A percentile compares a stretch with the other conserved stretches of the same genome.
Evolutionary conservation across 768 basidiomycete genomes (phyloP).

Genomic region (Pholiota microspora): DNA sequence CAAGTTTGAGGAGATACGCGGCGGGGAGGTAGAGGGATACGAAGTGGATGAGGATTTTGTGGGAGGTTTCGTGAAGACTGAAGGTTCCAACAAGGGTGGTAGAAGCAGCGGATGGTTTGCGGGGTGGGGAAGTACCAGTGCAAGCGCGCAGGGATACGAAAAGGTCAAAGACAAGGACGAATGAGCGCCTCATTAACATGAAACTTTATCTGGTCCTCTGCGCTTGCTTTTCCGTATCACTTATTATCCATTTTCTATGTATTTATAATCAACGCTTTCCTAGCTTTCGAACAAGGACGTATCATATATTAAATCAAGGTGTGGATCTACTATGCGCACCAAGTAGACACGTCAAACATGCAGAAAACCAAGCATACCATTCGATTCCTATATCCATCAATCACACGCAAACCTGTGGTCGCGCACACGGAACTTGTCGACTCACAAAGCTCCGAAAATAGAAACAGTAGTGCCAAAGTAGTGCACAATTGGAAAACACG

Average conservation of each 20-base stretch:
- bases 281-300: too few species aligned
- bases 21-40: slow-evolving; percentile 68
- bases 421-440: too few species aligned
- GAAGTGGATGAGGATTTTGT: slow-evolving; percentile 44
- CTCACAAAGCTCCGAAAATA: too few species aligned
- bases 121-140: slow-evolving; percentile 1
- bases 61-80: slow-evolving; percentile 20
- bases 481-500: too few species aligned
- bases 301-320: too few species aligned
- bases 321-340: too few species aligned
- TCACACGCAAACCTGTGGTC: too few species aligned
- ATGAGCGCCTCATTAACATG: slow-evolving; percentile 15
- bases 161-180: slow-evolving; percentile 55
- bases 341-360: too few species aligned
- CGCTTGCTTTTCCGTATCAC: background rate
- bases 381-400: too few species aligned
- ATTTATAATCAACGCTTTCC: background rate
- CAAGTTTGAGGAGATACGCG: slow-evolving; percentile 67
- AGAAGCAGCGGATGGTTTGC: slow-evolving; percentile 1
- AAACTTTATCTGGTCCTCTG: background rate
- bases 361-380: too few species aligned
- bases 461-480: too few species aligned
- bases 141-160: slow-evolving; percentile 36
- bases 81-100: background rate
- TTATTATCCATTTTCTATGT: background rate